Evolutionary conservation across 2,329 filamentous ascomycete species (phyloP), one percentile per base, ranked within the genome.

Genomic region (Zarea fungicola): DNA sequence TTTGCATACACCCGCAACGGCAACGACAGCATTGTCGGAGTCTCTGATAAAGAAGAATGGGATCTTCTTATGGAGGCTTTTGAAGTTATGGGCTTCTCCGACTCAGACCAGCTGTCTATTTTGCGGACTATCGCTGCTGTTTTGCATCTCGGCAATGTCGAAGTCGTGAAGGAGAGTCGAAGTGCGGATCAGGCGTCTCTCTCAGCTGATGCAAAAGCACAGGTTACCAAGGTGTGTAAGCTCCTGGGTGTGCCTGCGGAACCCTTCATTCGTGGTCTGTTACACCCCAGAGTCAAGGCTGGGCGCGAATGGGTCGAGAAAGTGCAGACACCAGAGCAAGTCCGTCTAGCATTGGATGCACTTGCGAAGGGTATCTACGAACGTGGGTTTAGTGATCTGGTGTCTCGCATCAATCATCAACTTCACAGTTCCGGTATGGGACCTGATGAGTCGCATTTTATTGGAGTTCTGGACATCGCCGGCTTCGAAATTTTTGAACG

Each of bases 271-370:
- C 88, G 90, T 62, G 91, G 89, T 0, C 73, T 99, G 5, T 75
- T 99, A 10, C 93, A 97, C 62, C 93, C 93, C 9, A 88, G 83
- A 50, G 95, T 99, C 34, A 96, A 96, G 68, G 93, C 93, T 35
- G 93, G 93, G 18, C 83, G 91, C 45, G 93, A 99, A 70, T 97
- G 92, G 93, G 93, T 99, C 2, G 91, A 97, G 63, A 99, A 97
- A 65, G 91, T 95, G 2, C 93, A 99, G 64, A 97, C 92, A 1
- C 92, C 93, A 0, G 95, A 99, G 56, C 93, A 99, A 65, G 95
- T 96, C 37, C 86, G 89, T 21, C 81, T 96, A 9, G 81, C 88
- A 4, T 80, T 99, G 37, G 90, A 97, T 67, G 92, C 93, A 14
- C 76, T 99, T 14, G 84, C 93, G 7, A 99, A 99, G 68, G 93